Evolutionary conservation across 805 yeast genomes (phyloP), one percentile per base, ranked within the genome.

Genomic region (Hanseniaspora thailandica): DNA sequence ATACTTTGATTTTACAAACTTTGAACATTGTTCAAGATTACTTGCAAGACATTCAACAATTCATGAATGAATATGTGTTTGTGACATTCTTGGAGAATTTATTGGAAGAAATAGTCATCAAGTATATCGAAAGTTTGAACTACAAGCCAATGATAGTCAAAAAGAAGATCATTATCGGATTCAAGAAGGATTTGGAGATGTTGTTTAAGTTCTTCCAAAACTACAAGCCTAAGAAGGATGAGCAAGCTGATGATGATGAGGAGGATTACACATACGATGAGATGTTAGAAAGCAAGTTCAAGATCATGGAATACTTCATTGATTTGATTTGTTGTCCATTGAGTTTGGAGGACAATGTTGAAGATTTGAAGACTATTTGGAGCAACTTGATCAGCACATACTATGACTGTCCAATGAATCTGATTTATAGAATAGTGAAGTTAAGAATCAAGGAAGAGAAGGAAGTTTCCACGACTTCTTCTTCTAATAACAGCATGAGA

Each of bases 21-120:
- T 74, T 77, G 2, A 87, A 81, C 58, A 86, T 95, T 0, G 70
- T 85, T n/a, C 74, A 70, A 36, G 96, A 86, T 61, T 86, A 84
- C 65, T 69, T 84, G 65, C 73, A 71, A 19, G 95, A 86, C 55
- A 74, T 84, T 47, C 69, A 78, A 59, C 71, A 66, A 31, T 71
- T 71, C 33, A 66, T 79, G 71, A 74, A 77, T 55, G 69, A 72
- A n/a, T 74, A 76, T 52, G 66, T 81, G 36, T 77, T 75, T 60
- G 80, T 74, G 33, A 71, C 77, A 17, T 69, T 80, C 52, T 61
- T 76, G 7, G 84, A 78, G 48, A 75, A 74, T 50, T 64, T 78
- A 33, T 64, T 79, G 41, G 79, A 78, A 44, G 81, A 73, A 56
- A 67, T 76, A 3, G 67, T 80, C 5, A 60, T 77, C 8, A 67